phyloP scores from a whole-genome alignment of 768 basidiomycete species.

The Piloderma croceum region DNA sequence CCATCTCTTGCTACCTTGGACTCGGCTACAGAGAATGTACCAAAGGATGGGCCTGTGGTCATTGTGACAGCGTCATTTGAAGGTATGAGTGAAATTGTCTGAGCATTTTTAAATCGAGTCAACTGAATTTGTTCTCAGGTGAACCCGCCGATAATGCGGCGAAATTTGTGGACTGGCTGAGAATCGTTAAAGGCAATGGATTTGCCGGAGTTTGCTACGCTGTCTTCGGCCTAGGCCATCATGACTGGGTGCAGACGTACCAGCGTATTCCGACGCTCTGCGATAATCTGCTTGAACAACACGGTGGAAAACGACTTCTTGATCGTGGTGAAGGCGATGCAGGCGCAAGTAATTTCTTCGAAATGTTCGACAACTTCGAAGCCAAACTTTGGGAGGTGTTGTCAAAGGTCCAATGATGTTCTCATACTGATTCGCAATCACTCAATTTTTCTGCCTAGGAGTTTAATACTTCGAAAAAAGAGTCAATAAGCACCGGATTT shows the following conservation, averaged over 20 bases:
- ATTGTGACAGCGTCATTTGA: constrained; percentile 46
- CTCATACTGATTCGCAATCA: background rate
- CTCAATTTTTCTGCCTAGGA: constrained; percentile 16
- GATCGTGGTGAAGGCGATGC: constrained; percentile 39
- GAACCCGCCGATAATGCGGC: constrained; percentile 46
- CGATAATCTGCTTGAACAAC: constrained; percentile 28
- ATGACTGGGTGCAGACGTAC: constrained; percentile 44
- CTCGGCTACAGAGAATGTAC: constrained; percentile 30
- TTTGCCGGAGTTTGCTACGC: constrained; percentile 33
- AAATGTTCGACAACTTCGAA: constrained; percentile 40
- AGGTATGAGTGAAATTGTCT: constrained; percentile 28
- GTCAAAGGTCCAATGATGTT: constrained; percentile 21
- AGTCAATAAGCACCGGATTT: constrained; percentile 15
- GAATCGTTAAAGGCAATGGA: constrained; percentile 21
- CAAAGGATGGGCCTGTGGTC: constrained; percentile 39
- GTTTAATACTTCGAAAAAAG: constrained; percentile 23
- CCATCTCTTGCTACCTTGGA: constrained; percentile 37
- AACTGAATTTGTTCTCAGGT: constrained; percentile 15
- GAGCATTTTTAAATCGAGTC: too few species aligned
- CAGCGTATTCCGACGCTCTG: constrained; percentile 40
- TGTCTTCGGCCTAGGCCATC: constrained; percentile 47
- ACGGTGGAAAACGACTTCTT: constrained; percentile 33
- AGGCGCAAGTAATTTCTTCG: constrained; percentile 36
- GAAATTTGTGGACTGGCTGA: constrained; percentile 39
- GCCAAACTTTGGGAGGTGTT: constrained; percentile 33